Conservation (phyloP, 1,139 yeast species). For the Geotrichum citri-aurantii region DNA sequence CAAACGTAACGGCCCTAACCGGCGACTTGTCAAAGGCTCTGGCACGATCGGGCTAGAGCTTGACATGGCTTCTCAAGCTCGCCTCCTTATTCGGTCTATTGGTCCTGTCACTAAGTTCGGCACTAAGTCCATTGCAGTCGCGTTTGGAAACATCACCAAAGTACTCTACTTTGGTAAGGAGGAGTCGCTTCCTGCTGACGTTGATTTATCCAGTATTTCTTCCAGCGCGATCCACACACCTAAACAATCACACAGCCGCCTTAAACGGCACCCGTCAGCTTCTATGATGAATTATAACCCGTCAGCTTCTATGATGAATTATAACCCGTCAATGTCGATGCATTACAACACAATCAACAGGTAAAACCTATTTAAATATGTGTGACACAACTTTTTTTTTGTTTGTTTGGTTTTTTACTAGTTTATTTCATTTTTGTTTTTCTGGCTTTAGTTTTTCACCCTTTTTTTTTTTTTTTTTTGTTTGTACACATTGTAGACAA, state of each 20-base stretch:
- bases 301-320: not conserved
- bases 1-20: slow-evolving; percentile 4
- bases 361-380: not conserved
- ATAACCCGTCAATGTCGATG: not conserved
- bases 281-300: not conserved
- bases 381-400: not conserved
- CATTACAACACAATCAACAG: not conserved
- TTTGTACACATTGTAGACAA: too few species aligned
- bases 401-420: too few species aligned
- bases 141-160: slow-evolving; percentile 66
- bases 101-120: slow-evolving; percentile 64
- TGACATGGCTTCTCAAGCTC: slow-evolving; percentile 19
- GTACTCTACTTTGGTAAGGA: slow-evolving; percentile 65
- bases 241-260: not conserved
- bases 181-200: slow-evolving; percentile 30
- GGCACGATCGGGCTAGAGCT: slow-evolving; percentile 16
- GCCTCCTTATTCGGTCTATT: slow-evolving; percentile 43
- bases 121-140: slow-evolving; percentile 67
- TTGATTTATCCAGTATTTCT: not conserved
- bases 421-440: too few species aligned
- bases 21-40: not conserved
- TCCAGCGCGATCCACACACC: not conserved
- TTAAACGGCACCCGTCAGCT: not conserved
- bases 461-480: too few species aligned
- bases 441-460: not conserved